Conservation (phyloP, 805 yeast genomes). For the Pichia nanzhaoensis region DNA sequence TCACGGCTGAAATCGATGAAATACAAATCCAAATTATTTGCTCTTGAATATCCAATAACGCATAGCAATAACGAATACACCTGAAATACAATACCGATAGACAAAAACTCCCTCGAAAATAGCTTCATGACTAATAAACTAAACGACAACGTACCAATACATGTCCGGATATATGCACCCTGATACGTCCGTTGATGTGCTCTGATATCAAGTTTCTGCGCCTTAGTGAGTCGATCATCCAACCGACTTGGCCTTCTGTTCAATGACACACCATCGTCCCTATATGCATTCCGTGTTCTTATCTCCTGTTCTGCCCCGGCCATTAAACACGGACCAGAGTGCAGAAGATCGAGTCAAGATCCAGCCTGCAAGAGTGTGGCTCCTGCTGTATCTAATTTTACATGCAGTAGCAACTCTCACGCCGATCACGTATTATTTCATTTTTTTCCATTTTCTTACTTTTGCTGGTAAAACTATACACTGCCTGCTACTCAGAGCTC, state of each 20-base stretch:
- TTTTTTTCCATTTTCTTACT: too few species aligned
- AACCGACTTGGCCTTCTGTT: conserved; percentile 28
- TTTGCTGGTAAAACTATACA: neutral
- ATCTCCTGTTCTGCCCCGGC: too few species aligned
- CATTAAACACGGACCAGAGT: too few species aligned
- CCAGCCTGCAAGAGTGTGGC: too few species aligned
- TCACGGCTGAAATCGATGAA: conserved; percentile 23
- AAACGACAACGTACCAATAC: conserved; percentile 62
- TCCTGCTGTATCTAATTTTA: too few species aligned
- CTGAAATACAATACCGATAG: conserved; percentile 61
- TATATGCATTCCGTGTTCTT: too few species aligned
- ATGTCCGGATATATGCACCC: conserved; percentile 74
- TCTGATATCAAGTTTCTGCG: conserved; percentile 43
- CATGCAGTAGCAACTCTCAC: too few species aligned
- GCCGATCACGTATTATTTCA: too few species aligned
- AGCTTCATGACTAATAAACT: conserved; percentile 57
- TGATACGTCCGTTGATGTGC: conserved; percentile 82
- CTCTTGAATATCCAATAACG: conserved; percentile 31
- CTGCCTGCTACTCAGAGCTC: conserved; percentile 1
- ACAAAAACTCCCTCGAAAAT: conserved; percentile 56
- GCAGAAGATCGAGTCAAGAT: too few species aligned
- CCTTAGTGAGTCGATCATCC: conserved; percentile 32
- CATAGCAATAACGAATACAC: conserved; percentile 47
- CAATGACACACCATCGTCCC: too few species aligned
- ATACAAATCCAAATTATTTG: conserved; percentile 28